Percentiles rank a stretch among this genome's conserved stretches.
These are phyloP conservation scores for Pyrenula aspistea DNA, from an alignment of 495 filamentous ascomycete genomes.

Conservation along the genomic window DNA sequence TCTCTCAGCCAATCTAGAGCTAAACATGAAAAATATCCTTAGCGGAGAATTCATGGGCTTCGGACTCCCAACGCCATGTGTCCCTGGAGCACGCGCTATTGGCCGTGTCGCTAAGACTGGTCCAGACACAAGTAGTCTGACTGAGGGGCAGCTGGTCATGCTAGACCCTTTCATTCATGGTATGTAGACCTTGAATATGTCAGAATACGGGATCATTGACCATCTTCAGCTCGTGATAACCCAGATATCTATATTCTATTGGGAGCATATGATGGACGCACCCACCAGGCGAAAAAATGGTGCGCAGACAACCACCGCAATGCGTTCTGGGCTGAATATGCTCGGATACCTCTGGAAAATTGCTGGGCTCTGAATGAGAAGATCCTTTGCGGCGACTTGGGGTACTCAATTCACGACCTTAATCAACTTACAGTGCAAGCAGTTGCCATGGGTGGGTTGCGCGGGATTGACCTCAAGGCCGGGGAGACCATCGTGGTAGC, in stretches of 20 bases:
- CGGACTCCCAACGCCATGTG: slow-evolving; percentile 9
- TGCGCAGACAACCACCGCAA: slow-evolving; percentile 32
- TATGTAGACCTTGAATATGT: no score
- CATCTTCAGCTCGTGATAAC: slow-evolving; percentile 24
- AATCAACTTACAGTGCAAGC: slow-evolving; percentile 7
- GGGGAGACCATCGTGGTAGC: slow-evolving; percentile 37
- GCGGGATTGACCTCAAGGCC: slow-evolving; percentile 25
- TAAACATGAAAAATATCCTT: slow-evolving; percentile 11
- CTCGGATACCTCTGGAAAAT: slow-evolving; percentile 34
- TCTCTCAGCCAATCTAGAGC: slow-evolving; percentile 9
- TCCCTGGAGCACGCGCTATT: slow-evolving; percentile 17
- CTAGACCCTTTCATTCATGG: slow-evolving; percentile 28
- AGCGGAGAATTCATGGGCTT: slow-evolving; percentile 7
- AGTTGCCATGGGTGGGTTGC: slow-evolving; percentile 36
- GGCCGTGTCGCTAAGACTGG: slow-evolving; percentile 33
- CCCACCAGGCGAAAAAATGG: slow-evolving; percentile 11
- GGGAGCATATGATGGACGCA: slow-evolving; percentile 18
- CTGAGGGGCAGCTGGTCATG: slow-evolving; percentile 33
- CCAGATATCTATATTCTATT: slow-evolving; percentile 19
- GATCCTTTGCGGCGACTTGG: slow-evolving; percentile 17
- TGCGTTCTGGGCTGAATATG: slow-evolving; percentile 29
- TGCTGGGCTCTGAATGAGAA: slow-evolving; percentile 27
- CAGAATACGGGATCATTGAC: no score
- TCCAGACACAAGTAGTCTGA: slow-evolving; percentile 27
- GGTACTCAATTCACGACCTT: slow-evolving; percentile 15